Conservation (phyloP, 148 eudicot genomes). For the Chenopodium quinoa region DNA sequence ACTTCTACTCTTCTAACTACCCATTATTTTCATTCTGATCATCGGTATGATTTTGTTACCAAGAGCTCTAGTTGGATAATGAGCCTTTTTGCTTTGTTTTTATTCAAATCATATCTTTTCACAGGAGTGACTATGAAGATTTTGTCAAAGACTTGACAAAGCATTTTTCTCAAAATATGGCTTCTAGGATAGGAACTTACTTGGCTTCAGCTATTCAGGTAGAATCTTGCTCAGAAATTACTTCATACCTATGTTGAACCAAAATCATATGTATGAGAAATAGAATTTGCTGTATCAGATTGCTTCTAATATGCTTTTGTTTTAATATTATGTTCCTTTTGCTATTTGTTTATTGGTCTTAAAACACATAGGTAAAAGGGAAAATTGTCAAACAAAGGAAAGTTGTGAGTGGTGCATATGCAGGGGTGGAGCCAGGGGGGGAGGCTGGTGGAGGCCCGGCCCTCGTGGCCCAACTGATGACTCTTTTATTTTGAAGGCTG, state of each 20-base stretch:
- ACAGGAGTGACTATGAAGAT: slow-evolving; percentile 94
- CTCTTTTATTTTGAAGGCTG: too few species aligned
- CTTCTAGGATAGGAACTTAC: slow-evolving; percentile 72
- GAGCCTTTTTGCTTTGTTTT: slow-evolving; percentile 2
- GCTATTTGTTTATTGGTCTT: neutral
- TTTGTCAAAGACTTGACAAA: slow-evolving; percentile 72
- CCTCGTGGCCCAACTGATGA: too few species aligned
- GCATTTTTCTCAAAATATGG: slow-evolving; percentile 59
- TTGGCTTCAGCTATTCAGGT: slow-evolving; percentile 93
- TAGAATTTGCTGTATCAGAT: neutral
- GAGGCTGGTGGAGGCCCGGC: too few species aligned
- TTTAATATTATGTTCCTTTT: neutral
- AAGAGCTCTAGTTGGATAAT: neutral
- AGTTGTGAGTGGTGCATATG: too few species aligned
- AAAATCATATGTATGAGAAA: neutral
- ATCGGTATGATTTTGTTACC: slow-evolving; percentile 48
- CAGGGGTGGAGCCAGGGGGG: too few species aligned
- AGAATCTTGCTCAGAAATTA: slow-evolving; percentile 15
- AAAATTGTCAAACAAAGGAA: too few species aligned
- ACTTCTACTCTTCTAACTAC: slow-evolving; percentile 49
- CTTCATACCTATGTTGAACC: slow-evolving; percentile 7
- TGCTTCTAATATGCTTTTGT: neutral
- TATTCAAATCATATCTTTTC: slow-evolving; percentile 15
- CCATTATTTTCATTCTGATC: slow-evolving; percentile 71
- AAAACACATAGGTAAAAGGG: neutral